A percentile compares a stretch with the other conserved stretches of the same genome.
Conservation (phyloP, 441 rosid species). For the Syzygium syzygioides region DNA sequence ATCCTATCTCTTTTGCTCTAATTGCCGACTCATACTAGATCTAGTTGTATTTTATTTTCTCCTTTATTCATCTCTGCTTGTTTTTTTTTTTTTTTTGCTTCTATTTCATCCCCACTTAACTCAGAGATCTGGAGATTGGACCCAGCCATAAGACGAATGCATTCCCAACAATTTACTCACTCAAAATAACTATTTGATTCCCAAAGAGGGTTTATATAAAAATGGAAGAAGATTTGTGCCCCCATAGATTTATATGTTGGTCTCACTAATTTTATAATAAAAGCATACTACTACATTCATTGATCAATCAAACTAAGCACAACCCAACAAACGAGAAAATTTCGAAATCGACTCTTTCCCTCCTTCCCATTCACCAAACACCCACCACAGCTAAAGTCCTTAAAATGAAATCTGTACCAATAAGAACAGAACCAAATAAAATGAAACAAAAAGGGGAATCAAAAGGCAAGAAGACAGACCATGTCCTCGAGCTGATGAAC, state of each 20-base stretch:
- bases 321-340: background rate
- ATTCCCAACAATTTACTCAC: background rate
- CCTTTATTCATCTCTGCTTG: background rate
- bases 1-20: background rate
- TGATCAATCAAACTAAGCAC: background rate
- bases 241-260: background rate
- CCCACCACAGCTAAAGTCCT: background rate
- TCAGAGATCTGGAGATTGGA: background rate
- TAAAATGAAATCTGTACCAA: background rate
- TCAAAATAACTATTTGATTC: background rate
- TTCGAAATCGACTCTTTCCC: background rate
- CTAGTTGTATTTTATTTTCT: background rate
- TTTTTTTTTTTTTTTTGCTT: background rate
- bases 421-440: background rate
- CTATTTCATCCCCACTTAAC: background rate
- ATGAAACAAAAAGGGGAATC: background rate
- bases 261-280: background rate
- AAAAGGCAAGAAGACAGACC: constrained; percentile 21
- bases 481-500: constrained; percentile 68
- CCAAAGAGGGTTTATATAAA: background rate
- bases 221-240: background rate
- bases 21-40: background rate
- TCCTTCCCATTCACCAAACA: background rate
- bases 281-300: background rate
- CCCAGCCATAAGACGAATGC: background rate